Evolutionary conservation across 768 basidiomycete species (phyloP), one percentile per base, ranked within the genome.

Genomic region (Russula sp.): DNA sequence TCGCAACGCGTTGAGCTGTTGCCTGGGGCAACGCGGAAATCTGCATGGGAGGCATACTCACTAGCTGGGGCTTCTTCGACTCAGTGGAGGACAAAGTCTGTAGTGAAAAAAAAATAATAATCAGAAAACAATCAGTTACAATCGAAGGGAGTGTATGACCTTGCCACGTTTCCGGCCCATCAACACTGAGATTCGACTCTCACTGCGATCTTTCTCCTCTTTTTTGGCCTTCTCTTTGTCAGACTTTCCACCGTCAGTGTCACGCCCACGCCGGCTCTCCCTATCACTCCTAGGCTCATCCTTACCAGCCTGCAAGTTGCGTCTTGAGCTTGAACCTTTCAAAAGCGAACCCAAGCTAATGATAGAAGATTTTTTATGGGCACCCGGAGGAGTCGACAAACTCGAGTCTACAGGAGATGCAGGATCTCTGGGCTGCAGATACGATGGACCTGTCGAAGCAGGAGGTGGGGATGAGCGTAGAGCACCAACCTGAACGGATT

Each of bases 151-250:
- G 77, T 69, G 22, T 14, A 5, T 38, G 69, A 94, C 93, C 85
- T 96, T 95, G 74, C 93, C 94, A 55, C 93, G 81, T 72, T 88
- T 93, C 70, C 93, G 79, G 39, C 90, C 89, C 79, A 95, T 91
- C 60, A 94, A 76, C 32, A 86, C 84, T 11, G 92, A 91, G 66
- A 94, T 93, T 69, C 92, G 82, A 70, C 92, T 92, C 75, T 93
- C 90, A 66, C 91, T 93, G 43, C 92, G 81, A 69, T 91, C 90
- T 73, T 93, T 93, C 52, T 76, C 70, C 55, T 90, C 89, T 66
- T 91, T 89, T 70, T 87, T 90, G 71, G 79, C 79, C 70, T 71
- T 76, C 66, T 79, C 78, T 67, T 77, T 83, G 65, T 80, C 79
- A 66, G 69, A 72, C 62, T 75, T 80, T 67, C 79, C 79, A 68